These are phyloP conservation scores for Solanum hybrid DNA, from an alignment of 305 asterid genomes.

Conservation along the genomic window DNA sequence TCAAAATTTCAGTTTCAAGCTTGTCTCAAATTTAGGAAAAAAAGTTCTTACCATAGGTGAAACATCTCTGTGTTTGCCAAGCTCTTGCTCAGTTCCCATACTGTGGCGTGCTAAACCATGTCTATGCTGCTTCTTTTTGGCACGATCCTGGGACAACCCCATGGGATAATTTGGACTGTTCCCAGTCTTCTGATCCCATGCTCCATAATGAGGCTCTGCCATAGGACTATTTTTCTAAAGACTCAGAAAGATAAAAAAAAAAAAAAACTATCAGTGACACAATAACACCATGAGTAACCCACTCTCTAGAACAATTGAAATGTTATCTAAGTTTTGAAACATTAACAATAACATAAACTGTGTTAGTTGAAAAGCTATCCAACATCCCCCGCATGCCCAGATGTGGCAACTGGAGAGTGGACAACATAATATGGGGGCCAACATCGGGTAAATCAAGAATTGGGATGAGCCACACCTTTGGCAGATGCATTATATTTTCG, in stretches of 20 bases:
- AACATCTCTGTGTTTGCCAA: neutral
- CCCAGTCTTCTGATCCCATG: conserved; percentile 39
- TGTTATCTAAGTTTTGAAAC: neutral
- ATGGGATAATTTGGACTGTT: conserved; percentile 24
- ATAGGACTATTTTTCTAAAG: neutral
- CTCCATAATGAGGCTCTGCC: conserved; percentile 48
- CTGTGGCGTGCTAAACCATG: conserved; percentile 8
- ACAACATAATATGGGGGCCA: neutral
- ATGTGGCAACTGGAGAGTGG: neutral
- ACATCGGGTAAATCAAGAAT: neutral
- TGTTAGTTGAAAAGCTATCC: neutral
- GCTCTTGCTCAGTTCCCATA: conserved; percentile 7
- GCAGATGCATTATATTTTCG: neutral
- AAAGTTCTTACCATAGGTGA: neutral
- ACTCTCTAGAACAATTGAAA: neutral
- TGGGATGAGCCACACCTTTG: neutral
- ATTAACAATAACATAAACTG: neutral
- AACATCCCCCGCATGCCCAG: neutral
- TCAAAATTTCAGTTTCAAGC: neutral
- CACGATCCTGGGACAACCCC: conserved; percentile 35
- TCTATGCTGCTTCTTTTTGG: conserved; percentile 31
- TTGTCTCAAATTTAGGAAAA: neutral
- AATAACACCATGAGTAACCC: neutral
- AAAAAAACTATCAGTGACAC: neutral
- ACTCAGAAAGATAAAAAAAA: neutral